These are phyloP conservation scores for Magnaporthiopsis rhizophila DNA, from an alignment of 2,329 filamentous ascomycete species.

Conservation along the genomic window DNA sequence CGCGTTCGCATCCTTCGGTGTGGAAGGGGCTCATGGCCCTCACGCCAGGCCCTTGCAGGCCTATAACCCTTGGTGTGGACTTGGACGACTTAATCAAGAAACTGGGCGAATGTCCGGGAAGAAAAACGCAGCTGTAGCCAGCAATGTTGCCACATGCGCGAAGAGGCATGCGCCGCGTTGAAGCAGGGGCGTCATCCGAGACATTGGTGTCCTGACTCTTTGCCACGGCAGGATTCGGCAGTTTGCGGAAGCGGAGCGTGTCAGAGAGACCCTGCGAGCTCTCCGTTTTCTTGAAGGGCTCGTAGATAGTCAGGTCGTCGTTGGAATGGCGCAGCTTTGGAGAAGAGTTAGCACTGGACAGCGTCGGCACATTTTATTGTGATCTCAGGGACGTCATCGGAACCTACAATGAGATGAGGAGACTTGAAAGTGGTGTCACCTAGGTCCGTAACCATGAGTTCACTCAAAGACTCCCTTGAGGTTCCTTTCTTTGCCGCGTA, in stretches of 20 bases:
- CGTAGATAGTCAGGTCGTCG: slow-evolving; percentile 81
- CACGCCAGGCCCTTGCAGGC: slow-evolving; percentile 60
- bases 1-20: slow-evolving; percentile 66
- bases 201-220: slow-evolving; percentile 43
- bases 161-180: slow-evolving; percentile 41
- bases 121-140: slow-evolving; percentile 74
- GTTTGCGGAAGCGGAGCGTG: slow-evolving; percentile 68
- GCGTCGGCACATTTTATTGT: not conserved
- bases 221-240: slow-evolving; percentile 60
- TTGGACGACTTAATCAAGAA: slow-evolving; percentile 79
- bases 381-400: no score
- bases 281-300: slow-evolving; percentile 55
- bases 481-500: slow-evolving; percentile 62
- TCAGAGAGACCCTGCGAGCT: slow-evolving; percentile 38
- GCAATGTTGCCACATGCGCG: slow-evolving; percentile 56
- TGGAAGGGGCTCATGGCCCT: slow-evolving; percentile 69
- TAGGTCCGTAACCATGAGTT: slow-evolving; percentile 77
- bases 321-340: slow-evolving; percentile 63
- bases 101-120: slow-evolving; percentile 70
- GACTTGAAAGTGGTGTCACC: slow-evolving; percentile 63
- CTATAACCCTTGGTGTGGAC: slow-evolving; percentile 66
- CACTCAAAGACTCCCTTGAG: slow-evolving; percentile 64
- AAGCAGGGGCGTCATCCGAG: slow-evolving; percentile 29
- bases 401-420: slow-evolving; percentile 73
- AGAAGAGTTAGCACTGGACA: slow-evolving; percentile 9